Base-by-base conservation (phyloP, 306 rosid species). In the Senna tora region DNA sequence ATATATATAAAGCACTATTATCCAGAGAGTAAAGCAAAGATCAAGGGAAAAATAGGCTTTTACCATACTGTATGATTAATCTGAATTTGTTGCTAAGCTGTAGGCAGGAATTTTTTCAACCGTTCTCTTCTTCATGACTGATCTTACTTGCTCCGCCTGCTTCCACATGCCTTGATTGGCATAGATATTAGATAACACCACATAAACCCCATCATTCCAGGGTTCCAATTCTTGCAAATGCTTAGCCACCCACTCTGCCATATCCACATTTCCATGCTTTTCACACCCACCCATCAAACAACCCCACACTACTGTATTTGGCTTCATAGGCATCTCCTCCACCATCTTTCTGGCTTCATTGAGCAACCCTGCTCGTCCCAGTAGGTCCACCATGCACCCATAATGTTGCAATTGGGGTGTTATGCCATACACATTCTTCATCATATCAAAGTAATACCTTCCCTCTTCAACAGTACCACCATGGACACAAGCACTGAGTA, bases 201-300 rank as follows among this genome's bases (percentile, higher is more conserved):
- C 93, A 20, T 77, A 90, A 55, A 47, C 93, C 58, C 90, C 96
- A 73, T 86, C 96, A 75, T 49, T 88, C 92, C 87, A 84, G 19
- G 91, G 93, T 74, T 90, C 96, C 83, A 90, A 69, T 79, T 72
- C 88, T 75, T 70, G 87, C 76, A 90, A 79, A 83, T 88, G 88
- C 76, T 84, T 67, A 49, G 93, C 92, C 54, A 85, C 93, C 96
- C 90, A 86, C 75, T 90, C 96, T 17, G 90, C 96, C 86, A 86
- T 81, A 67, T 81, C 73, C 74, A 83, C 93, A 75, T 88, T 83
- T 82, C 87, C 93, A 77, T 88, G 60, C 78, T 88, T 90, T 81
- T 88, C 96, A 79, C 96, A 86, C 0, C 84, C 91, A 78, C 96
- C 96, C 89, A 90, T 83, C 86, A 90, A 80, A 73, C 86, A 82